Base-by-base conservation (phyloP, 306 rosid species). In the Corylus americana region DNA sequence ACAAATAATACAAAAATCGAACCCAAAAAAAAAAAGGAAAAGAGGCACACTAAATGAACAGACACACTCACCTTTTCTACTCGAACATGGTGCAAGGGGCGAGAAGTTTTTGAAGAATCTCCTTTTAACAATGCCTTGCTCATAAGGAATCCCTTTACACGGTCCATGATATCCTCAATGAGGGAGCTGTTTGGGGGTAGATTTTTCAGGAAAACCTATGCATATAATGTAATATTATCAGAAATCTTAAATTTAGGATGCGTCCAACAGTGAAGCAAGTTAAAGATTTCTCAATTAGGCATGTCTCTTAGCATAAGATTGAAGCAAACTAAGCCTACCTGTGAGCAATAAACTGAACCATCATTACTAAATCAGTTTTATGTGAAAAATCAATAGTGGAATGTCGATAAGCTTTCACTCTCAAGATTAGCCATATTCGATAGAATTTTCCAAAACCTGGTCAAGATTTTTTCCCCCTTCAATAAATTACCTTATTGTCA, bases 111-210 rank as follows among this genome's bases (percentile, higher is more conserved):
- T 75, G 94, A 88, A 70, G 93, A 80, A 80, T 91, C 98, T 80
- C 94, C 98, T 82, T 91, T 91, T 44, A 95, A 81, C 81, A 93
- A 88, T 71, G 92, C 91, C 87, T 89, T 90, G 83, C 97, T 90
- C 81, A 89, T 90, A 73, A 93, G 99, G 86, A 92, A 93, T 55
- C 83, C 93, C 88, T 93, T 90, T 83, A 95, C 97, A 77, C 76
- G 86, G 72, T 88, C 90, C 77, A 79, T 81, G 76, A 95, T 95
- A 91, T 95, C 98, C 74, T 90, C 82, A 78, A 90, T 90, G 77
- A 95, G 92, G 51, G 94, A 78, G 79, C 86, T 93, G 77, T 88
- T 95, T 74, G 99, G 99, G 18, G 99, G 97, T 62, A 93, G 92
- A 83, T 91, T 91, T 86, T 95, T 93, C 59, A 91, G 92, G 85